Evolutionary conservation across 495 filamentous ascomycete genomes (phyloP), one percentile per base, ranked within the genome.

Genomic region (Podospora pseudoanserina): DNA sequence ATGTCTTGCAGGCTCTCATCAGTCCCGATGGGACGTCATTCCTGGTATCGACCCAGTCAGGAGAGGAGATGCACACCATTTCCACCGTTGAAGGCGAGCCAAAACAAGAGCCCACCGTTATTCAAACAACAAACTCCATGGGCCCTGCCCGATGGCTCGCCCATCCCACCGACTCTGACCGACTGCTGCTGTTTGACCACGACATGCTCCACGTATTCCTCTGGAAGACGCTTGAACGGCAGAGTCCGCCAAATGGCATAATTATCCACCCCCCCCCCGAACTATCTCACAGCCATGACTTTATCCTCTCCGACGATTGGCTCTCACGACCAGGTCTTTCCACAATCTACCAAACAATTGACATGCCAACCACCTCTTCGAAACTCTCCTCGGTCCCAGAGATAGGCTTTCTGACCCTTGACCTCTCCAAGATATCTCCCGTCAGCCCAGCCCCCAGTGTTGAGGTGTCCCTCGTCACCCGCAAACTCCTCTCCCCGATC

Each of bases 391-490:
- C 23, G 34, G 39, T 49, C 9, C 15, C 39, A 3, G 53, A 65
- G 9, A 71, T 66, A 4, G 70, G 59, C 0, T 71, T 71, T n/a
- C 55, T 71, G 60, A 68, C 63, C 5, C 59, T 71, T 1, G 70
- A 71, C 19, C 32, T 71, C 4, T 32, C 66, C 58, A 26, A 15
- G 9, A 26, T 63, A 13, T 49, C 39, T 11, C 39, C 13, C 15
- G 9, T 11, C 39, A 11, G 6, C 39, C 39, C 39, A 16, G 6
- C 63, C 28, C 20, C 16, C 6, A 15, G 23, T 13, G 34, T 63
- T 0, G 32, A 34, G 16, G 13, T 65, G 0, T 7, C 7, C 20
- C 63, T 59, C 53, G 44, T 55, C 1, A 18, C 64, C 18, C 49
- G 66, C 4, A 56, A 61, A 60, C 53, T 71, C 16, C n/a, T 65